Base-by-base conservation (phyloP, 1,284 basidiomycete species). In the Cystobasidium slooffiae region DNA sequence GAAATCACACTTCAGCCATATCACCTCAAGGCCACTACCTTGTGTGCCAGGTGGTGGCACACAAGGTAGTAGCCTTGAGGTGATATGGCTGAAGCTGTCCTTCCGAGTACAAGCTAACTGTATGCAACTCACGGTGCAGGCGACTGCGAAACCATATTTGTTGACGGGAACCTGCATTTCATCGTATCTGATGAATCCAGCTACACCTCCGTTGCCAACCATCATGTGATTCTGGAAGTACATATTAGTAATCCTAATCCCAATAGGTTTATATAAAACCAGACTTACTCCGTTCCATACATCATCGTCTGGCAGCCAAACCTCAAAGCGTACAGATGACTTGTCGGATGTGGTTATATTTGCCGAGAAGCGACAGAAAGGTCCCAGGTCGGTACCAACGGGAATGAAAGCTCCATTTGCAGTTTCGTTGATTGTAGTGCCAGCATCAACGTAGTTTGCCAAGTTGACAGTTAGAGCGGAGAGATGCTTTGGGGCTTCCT, bases 191-290 rank as follows among this genome's bases (percentile, higher is more conserved):
- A 79, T 74, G 18, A 75, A 76, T 1, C 78, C 78, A 5, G 74
- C 72, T 3, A 67, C 74, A 7, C 78, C 72, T 16, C 62, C 78
- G 61, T 79, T 79, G 2, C 78, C 78, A 43, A 79, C 77, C 68
- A 78, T 75, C 16, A 74, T 63, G 51, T 78, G 77, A 6, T 77
- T 70, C 59, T 63, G 46, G 16, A 59, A 12, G 55, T 22, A 20
- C 20, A 18, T 22, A 22, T 53, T 22, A 53, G 52, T 3, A 2
- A 18, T 10, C 7, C 3, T 10, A 53, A 6, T 22, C 18, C 24
- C 6, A n/a, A 41, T 1, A 44, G n/a, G 1, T 1, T 20, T 46
- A 14, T 44, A 1, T 3, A 14, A 14, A 7, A 37, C 31, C 9
- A 44, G 16, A 47, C 66, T 68, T 52, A 68, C 73, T 1, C 72